These are phyloP conservation scores for Oenanthe javanica DNA, from an alignment of 140 eudicot genomes.

Conservation along the genomic window DNA sequence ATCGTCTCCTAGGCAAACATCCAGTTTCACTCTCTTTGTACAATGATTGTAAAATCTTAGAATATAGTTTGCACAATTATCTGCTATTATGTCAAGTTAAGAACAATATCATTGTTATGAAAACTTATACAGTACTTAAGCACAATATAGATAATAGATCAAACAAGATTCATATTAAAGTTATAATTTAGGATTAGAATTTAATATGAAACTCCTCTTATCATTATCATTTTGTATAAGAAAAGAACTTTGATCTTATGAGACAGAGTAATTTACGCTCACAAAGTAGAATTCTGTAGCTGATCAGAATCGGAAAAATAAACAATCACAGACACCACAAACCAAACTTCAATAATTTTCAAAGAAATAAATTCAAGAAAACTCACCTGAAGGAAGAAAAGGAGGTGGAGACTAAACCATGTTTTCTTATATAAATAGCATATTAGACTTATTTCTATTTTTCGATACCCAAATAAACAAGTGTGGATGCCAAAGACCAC, in stretches of 20 bases:
- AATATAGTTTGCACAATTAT: too few relatives aligned
- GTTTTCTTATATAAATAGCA: conserved; percentile 22
- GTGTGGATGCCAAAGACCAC: conserved; percentile 79
- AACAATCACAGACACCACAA: neutral
- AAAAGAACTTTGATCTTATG: neutral
- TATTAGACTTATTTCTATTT: conserved; percentile 25
- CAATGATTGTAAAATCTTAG: neutral
- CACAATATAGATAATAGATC: too few relatives aligned
- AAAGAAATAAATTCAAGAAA: neutral
- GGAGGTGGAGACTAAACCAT: conserved; percentile 35
- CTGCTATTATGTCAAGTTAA: too few relatives aligned
- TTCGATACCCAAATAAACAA: conserved; percentile 32
- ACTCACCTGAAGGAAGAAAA: conserved; percentile 69
- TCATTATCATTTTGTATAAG: too few relatives aligned
- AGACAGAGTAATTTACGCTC: neutral
- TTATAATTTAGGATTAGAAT: too few relatives aligned
- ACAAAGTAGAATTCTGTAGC: neutral
- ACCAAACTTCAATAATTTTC: neutral
- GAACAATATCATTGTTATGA: too few relatives aligned
- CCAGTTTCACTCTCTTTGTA: neutral
- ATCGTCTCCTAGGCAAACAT: neutral
- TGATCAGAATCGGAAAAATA: neutral
- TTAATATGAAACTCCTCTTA: too few relatives aligned
- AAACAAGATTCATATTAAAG: too few relatives aligned
- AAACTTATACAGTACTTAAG: too few relatives aligned